Base-by-base conservation (phyloP, 2,329 filamentous ascomycete species). In the Mycosphaerelloides madeirae region DNA sequence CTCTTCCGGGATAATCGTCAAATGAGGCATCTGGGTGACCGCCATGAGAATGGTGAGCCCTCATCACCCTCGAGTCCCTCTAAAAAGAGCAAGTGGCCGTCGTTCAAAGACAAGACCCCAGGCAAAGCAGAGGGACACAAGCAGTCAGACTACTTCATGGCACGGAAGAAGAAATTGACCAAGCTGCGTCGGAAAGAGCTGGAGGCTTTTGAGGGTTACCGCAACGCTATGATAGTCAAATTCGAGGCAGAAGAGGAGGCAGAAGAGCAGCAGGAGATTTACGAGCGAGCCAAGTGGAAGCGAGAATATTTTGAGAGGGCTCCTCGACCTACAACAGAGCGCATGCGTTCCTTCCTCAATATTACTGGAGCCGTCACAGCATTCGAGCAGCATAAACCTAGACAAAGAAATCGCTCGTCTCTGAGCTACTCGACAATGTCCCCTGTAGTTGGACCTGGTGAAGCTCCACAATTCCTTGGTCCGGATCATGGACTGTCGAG, bases 271-370 rank as follows among this genome's bases (percentile, higher is more conserved):
- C 41, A 48, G 29, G 59, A 60, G 41, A 36, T 50, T 11, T 64
- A 59, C 32, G 59, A 63, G 34, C 43, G 48, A n/a, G 54, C 56
- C 5, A 59, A 57, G 34, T 62, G 57, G 58, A 60, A 57, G 39
- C 46, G 61, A 31, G 57, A 62, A 40, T 61, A 64, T 44, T 58
- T 61, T 33, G 58, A 63, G 38, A 47, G 55, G 33, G 56, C 57
- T 25, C 58, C 60, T n/a, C 42, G 55, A 29, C 58, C 57, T 16
- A 58, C 55, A 8, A 50, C 58, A 8, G 57, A 62, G 38, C 57
- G 60, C 14, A 44, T 64, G 31, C 55, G 60, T 13, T 52, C 56
- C 2, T 60, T 62, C 29, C 54, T 57, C 41, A 49, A 55, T 13
- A 54, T 58, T 44, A 59, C 59, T 52, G 54, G 44, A 34, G 61